Evolutionary conservation across 2,329 filamentous ascomycete species (phyloP), one percentile per base, ranked within the genome.

Genomic region (Aspergillus sclerotialis): DNA sequence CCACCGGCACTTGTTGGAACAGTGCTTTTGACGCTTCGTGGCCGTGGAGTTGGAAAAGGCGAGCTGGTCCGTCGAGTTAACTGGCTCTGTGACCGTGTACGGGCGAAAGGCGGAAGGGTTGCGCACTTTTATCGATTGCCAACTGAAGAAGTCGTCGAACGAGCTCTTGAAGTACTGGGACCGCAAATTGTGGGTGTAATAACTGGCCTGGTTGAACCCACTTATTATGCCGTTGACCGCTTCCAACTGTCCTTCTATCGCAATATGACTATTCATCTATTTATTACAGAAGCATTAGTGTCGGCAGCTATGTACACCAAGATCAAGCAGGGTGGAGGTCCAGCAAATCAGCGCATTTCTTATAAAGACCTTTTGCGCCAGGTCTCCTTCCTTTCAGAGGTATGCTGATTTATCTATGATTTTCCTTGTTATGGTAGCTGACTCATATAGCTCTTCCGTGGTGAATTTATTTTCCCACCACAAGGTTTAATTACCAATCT

Each of bases 231-330:
- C 4, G 88, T 95, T 25, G 92, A 98, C 59, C 77, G 88, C 34
- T 98, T 98, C 68, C 92, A 98, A 56, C 75, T 98, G 7, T 94
- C 88, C 0, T 98, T 98, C 62, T 98, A 98, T 64, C 82, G 92
- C 33, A 98, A 98, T 62, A 96, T 96, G 92, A 95, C 90, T 0
- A 98, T 98, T 42, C 92, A 98, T 56, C 75, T 98, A 4, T 98
- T 98, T 60, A 92, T 98, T 37, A 83, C 87, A 2, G 89, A 96
- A 57, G 84, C 90, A 0, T 70, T 98, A 4, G 86, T 96, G 14
- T 92, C 86, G 41, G 86, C 82, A 4, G 84, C 84, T 17, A 81
- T 98, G 72, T 98, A 98, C 60, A 92, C 81, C 0, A 77, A 78
- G 28, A 84, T 96, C 35, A 98, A 98, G 61, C 79, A 80, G 42